Conservation (phyloP, 2,329 filamentous ascomycete genomes). For the Hirsutella thompsonii region DNA sequence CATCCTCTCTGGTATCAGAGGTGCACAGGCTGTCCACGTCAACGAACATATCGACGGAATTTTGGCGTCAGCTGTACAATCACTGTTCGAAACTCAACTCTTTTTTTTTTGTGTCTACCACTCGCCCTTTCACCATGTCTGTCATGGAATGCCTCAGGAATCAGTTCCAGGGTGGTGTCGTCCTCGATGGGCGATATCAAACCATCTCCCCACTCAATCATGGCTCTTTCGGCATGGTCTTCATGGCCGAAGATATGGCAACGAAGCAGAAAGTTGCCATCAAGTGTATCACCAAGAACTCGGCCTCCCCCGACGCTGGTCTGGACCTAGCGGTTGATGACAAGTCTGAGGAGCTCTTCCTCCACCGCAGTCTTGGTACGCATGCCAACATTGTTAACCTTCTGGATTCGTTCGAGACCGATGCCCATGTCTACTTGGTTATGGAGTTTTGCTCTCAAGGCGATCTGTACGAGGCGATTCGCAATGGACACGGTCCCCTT, state of each 20-base stretch:
- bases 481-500: constrained; percentile 71
- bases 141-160: constrained; percentile 77
- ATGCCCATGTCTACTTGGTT: constrained; percentile 80
- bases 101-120: constrained; percentile 4
- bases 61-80: constrained; percentile 14
- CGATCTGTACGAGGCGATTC: constrained; percentile 95
- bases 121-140: neutral
- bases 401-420: constrained; percentile 81
- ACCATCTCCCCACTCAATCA: constrained; percentile 93
- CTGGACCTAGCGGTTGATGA: constrained; percentile 66
- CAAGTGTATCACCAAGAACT: constrained; percentile 87
- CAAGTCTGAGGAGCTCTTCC: constrained; percentile 64
- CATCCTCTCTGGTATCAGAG: neutral
- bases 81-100: constrained; percentile 8
- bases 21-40: constrained; percentile 1
- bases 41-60: constrained; percentile 6
- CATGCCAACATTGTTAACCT: constrained; percentile 94
- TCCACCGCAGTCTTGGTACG: constrained; percentile 64
- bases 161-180: constrained; percentile 63
- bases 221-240: constrained; percentile 98
- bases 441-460: constrained; percentile 92
- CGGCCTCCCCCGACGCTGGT: constrained; percentile 44
- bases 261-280: constrained; percentile 78
- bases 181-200: constrained; percentile 81
- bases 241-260: constrained; percentile 69